A percentile compares a stretch with the other conserved stretches of the same genome.
Evolutionary conservation across 2,329 filamentous ascomycete species (phyloP).

Genomic region (Alternaria brassicicola): DNA sequence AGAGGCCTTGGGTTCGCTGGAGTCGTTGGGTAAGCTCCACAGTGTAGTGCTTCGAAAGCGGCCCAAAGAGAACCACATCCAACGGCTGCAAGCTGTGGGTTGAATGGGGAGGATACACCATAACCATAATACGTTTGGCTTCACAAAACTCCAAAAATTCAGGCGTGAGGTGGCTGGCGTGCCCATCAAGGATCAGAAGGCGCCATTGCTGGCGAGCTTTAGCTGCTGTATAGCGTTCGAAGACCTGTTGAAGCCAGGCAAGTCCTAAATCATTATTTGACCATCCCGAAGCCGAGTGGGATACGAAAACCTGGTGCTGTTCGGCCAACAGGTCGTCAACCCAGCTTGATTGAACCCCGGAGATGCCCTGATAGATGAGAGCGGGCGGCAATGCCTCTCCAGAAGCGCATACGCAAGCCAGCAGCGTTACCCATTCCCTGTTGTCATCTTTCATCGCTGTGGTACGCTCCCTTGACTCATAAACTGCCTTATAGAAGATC

Average conservation of each 20-base stretch:
- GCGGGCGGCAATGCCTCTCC: slow-evolving; percentile 7
- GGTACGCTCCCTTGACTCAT: not conserved
- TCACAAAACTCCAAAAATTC: not conserved
- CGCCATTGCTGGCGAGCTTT: not conserved
- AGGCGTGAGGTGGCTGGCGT: not conserved
- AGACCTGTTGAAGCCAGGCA: not conserved
- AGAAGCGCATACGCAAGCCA: slow-evolving; percentile 21
- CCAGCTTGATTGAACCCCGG: slow-evolving; percentile 9
- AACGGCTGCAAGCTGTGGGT: not conserved
- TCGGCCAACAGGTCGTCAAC: not conserved
- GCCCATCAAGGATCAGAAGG: not conserved
- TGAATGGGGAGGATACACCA: not conserved
- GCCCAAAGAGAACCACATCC: not conserved
- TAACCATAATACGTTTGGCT: not conserved
- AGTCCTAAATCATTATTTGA: not conserved
- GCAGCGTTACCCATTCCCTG: slow-evolving; percentile 10
- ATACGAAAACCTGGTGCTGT: not conserved
- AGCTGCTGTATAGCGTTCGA: not conserved
- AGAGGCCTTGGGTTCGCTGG: not conserved
- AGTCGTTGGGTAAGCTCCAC: not conserved
- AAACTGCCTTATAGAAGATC: slow-evolving; percentile 1
- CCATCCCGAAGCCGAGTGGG: not conserved
- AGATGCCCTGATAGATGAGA: slow-evolving; percentile 12
- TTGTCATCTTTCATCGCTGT: slow-evolving; percentile 6
- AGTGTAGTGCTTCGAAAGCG: not conserved